These are phyloP conservation scores for Pythium graminicola DNA, from an alignment of 352 stramenopile genomes.

Conservation along the genomic window DNA sequence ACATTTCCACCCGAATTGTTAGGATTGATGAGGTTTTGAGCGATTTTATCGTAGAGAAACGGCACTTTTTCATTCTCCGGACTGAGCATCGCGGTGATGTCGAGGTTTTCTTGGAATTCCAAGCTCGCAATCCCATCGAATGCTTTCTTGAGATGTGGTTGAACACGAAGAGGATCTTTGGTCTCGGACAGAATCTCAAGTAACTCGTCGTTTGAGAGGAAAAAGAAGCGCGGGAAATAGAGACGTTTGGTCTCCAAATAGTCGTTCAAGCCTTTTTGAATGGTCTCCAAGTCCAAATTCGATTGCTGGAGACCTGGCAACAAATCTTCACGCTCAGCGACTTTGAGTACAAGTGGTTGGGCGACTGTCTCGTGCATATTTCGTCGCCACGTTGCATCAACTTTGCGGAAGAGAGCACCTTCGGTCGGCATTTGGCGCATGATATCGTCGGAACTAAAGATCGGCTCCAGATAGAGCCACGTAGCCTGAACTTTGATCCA, in stretches of 20 bases:
- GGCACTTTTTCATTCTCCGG: slow-evolving; percentile 89
- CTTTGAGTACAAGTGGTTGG: slow-evolving; percentile 89
- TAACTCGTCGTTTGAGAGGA: slow-evolving; percentile 92
- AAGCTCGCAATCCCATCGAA: slow-evolving; percentile 92
- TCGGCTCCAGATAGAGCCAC: slow-evolving; percentile 94
- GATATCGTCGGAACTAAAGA: slow-evolving; percentile 94
- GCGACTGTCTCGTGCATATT: slow-evolving; percentile 81
- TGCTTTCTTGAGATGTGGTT: slow-evolving; percentile 93
- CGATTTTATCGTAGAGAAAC: no score
- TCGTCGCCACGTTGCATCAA: slow-evolving; percentile 94
- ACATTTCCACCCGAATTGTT: slow-evolving; percentile 92
- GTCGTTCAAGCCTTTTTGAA: slow-evolving; percentile 89
- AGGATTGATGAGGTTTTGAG: slow-evolving; percentile 80
- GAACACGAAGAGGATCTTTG: slow-evolving; percentile 90
- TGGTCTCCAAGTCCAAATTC: slow-evolving; percentile 91
- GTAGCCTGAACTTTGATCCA: slow-evolving; percentile 92
- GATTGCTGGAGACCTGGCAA: slow-evolving; percentile 91
- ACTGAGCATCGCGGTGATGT: slow-evolving; percentile 90
- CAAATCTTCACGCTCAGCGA: slow-evolving; percentile 89
- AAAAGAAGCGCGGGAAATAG: slow-evolving; percentile 92
- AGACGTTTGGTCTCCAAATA: slow-evolving; percentile 90
- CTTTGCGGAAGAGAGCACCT: slow-evolving; percentile 91
- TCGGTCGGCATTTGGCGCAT: slow-evolving; percentile 94
- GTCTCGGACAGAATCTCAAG: slow-evolving; percentile 90
- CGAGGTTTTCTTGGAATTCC: slow-evolving; percentile 80